Conservation (phyloP, 306 rosid species). For the Heteromeles arbutifolia region DNA sequence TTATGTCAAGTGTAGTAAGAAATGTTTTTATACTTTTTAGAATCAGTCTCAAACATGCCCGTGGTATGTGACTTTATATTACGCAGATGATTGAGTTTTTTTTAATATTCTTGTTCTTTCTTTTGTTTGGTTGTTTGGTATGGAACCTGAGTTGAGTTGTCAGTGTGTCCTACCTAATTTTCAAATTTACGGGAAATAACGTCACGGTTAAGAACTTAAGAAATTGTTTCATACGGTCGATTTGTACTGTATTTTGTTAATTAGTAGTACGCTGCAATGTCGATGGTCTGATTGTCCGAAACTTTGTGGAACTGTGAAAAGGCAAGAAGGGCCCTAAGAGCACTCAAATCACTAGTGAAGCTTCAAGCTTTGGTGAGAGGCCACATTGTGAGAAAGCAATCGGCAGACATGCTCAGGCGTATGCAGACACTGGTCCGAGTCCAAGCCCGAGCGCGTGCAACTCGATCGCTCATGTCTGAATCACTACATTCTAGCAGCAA, state of each 20-base stretch:
- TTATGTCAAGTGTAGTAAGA: too few species aligned
- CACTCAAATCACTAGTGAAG: slow-evolving; percentile 87
- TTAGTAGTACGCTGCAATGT: not conserved
- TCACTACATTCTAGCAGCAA: slow-evolving; percentile 41
- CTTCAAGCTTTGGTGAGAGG: slow-evolving; percentile 94
- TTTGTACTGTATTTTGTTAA: not conserved
- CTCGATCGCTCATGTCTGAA: slow-evolving; percentile 48
- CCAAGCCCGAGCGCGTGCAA: slow-evolving; percentile 72
- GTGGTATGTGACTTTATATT: not conserved
- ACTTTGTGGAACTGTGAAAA: slow-evolving; percentile 22
- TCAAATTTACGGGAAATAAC: not conserved
- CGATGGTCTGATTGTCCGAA: not conserved
- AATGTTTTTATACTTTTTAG: not conserved
- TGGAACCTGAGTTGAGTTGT: not conserved
- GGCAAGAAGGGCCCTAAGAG: slow-evolving; percentile 94
- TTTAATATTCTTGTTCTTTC: not conserved
- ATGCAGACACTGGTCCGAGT: slow-evolving; percentile 89
- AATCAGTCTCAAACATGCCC: too few species aligned
- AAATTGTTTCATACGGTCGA: not conserved
- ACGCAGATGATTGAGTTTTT: not conserved
- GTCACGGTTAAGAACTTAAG: not conserved
- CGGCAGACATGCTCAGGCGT: slow-evolving; percentile 80
- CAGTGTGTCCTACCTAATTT: slow-evolving; percentile 3
- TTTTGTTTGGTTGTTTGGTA: not conserved
- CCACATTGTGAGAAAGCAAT: slow-evolving; percentile 83